Conservation (phyloP, 352 stramenopile species). For the Globisporangium paroecandrum region DNA sequence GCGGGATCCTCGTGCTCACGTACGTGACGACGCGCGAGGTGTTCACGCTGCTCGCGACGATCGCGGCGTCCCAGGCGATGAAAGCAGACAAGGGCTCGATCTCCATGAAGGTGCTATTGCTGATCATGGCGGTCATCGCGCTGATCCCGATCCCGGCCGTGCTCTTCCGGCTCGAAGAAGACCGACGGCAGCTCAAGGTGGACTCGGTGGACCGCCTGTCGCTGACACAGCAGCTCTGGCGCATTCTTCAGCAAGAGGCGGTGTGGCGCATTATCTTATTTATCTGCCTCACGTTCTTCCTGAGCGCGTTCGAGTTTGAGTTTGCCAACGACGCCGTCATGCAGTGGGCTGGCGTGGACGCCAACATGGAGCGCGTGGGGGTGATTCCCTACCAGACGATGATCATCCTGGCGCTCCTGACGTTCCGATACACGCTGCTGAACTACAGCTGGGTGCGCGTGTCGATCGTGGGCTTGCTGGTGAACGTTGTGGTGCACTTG, state of each 20-base stretch:
- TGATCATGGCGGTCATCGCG: slow-evolving; percentile 65
- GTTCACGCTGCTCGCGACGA: slow-evolving; percentile 38
- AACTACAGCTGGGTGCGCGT: slow-evolving; percentile 76
- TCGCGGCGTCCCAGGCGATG: slow-evolving; percentile 41
- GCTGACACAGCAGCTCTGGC: slow-evolving; percentile 62
- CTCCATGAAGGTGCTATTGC: slow-evolving; percentile 66
- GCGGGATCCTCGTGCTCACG: slow-evolving; percentile 57
- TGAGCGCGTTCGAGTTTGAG: slow-evolving; percentile 63
- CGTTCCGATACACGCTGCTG: slow-evolving; percentile 55
- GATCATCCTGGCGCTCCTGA: slow-evolving; percentile 41
- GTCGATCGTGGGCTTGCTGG: slow-evolving; percentile 37
- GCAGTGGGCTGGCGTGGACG: slow-evolving; percentile 44
- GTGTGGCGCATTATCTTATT: slow-evolving; percentile 76
- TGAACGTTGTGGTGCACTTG: slow-evolving; percentile 34
- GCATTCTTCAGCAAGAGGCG: slow-evolving; percentile 69
- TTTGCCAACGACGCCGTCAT: slow-evolving; percentile 45
- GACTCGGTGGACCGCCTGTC: slow-evolving; percentile 58
- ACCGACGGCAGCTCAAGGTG: slow-evolving; percentile 72
- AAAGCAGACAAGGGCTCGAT: slow-evolving; percentile 34
- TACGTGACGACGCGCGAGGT: slow-evolving; percentile 59
- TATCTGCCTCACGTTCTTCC: slow-evolving; percentile 55
- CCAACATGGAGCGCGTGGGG: slow-evolving; percentile 32
- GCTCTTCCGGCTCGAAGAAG: slow-evolving; percentile 62
- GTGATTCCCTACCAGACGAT: slow-evolving; percentile 46
- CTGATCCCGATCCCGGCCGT: slow-evolving; percentile 63